Evolutionary conservation across 2,329 filamentous ascomycete genomes (phyloP).

Genomic region (Diaporthe vaccinii): DNA sequence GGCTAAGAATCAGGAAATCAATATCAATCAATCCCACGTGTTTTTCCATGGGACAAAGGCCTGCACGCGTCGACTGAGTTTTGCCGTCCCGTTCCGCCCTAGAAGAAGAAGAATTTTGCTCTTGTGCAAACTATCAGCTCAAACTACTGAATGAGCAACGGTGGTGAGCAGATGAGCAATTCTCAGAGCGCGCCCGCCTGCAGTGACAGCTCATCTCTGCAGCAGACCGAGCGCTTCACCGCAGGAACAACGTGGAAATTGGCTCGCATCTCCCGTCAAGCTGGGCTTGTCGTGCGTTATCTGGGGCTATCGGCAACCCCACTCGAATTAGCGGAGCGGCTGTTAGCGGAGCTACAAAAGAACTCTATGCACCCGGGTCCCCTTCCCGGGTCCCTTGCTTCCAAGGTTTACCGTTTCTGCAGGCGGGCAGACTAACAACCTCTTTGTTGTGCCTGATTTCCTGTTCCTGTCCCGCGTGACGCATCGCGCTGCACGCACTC

Average conservation of each 20-base stretch:
- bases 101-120: not conserved
- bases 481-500: conserved; percentile 20
- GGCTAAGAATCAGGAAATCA: conserved; percentile 14
- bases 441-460: conserved; percentile 25
- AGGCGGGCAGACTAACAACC: conserved; percentile 19
- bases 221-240: conserved; percentile 28
- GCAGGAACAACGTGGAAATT: conserved; percentile 34
- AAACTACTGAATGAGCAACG: not conserved
- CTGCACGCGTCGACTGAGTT: conserved; percentile 1
- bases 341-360: conserved; percentile 39
- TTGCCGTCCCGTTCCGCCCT: not conserved
- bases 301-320: conserved; percentile 28
- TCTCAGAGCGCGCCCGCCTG: conserved; percentile 2
- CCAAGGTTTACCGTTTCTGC: conserved; percentile 26
- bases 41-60: not conserved
- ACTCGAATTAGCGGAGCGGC: conserved; percentile 28
- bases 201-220: conserved; percentile 36
- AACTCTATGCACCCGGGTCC: not conserved
- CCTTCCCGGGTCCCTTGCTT: conserved; percentile 9
- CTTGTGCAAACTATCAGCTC: not conserved
- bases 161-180: conserved; percentile 8
- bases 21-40: conserved; percentile 26
- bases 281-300: conserved; percentile 27
- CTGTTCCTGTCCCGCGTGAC: conserved; percentile 30
- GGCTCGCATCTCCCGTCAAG: conserved; percentile 30